phyloP scores from a whole-genome alignment of 768 basidiomycete genomes.

The Crepidotus variabilis region DNA sequence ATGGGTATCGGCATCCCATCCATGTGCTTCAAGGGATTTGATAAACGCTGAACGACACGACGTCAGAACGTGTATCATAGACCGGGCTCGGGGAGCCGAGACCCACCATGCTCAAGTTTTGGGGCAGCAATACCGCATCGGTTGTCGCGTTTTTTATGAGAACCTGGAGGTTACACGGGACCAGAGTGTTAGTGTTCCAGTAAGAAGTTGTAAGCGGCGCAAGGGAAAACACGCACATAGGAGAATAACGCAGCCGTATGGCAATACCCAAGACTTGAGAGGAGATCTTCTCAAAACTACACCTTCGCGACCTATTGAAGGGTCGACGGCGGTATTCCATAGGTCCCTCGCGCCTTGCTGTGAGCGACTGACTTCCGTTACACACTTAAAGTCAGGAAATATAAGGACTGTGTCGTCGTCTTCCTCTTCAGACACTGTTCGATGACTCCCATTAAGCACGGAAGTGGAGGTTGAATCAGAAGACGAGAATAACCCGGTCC shows the following conservation, averaged over 20 bases:
- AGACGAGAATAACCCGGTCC: slow-evolving; percentile 56
- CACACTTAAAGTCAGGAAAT: slow-evolving; percentile 88
- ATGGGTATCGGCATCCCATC: slow-evolving; percentile 76
- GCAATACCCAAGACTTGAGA: slow-evolving; percentile 74
- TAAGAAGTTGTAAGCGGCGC: slow-evolving; percentile 1
- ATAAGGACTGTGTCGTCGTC: slow-evolving; percentile 78
- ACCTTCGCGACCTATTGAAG: slow-evolving; percentile 47
- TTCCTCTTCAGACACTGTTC: slow-evolving; percentile 60
- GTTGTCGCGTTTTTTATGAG: slow-evolving; percentile 91
- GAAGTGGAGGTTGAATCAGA: slow-evolving; percentile 55
- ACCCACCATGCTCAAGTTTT: slow-evolving; percentile 70
- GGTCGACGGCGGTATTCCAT: slow-evolving; percentile 62
- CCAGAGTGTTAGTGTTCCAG: slow-evolving; percentile 7
- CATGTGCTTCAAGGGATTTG: slow-evolving; percentile 56
- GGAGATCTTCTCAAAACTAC: slow-evolving; percentile 37
- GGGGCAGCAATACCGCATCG: slow-evolving; percentile 87
- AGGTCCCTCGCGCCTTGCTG: slow-evolving; percentile 64
- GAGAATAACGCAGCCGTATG: slow-evolving; percentile 87
- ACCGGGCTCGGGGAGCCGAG: background rate
- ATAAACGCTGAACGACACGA: slow-evolving; percentile 47
- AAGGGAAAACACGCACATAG: slow-evolving; percentile 60
- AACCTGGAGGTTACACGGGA: slow-evolving; percentile 48
- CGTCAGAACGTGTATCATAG: slow-evolving; percentile 9
- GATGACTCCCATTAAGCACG: slow-evolving; percentile 82
- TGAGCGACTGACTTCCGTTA: slow-evolving; percentile 67